Conservation (phyloP, 2,329 filamentous ascomycete genomes). For the Sclerotinia subarctica region DNA sequence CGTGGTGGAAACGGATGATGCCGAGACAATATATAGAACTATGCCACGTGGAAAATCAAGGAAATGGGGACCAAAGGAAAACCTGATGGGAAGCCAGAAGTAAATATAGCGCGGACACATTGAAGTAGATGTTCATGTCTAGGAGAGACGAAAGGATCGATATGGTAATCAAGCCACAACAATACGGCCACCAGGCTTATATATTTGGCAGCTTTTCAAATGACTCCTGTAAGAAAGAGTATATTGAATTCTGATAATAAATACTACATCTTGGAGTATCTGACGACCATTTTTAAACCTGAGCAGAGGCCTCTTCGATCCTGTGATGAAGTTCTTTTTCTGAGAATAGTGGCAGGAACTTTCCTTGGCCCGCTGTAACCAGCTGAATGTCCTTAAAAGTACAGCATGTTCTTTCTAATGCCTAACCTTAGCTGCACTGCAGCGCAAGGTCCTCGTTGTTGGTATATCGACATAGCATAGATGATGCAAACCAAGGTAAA, state of each 20-base stretch:
- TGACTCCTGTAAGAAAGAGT: not conserved
- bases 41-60: not conserved
- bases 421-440: not conserved
- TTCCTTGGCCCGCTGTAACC: slow-evolving; percentile 1
- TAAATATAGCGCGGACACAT: not conserved
- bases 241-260: not conserved
- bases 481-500: not conserved
- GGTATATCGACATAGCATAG: not conserved
- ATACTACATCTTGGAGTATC: not conserved
- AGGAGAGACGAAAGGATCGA: not conserved
- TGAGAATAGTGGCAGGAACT: not conserved
- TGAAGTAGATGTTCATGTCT: not conserved
- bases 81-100: not conserved
- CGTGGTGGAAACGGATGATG: no score
- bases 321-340: not conserved
- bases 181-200: not conserved
- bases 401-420: not conserved
- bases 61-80: not conserved
- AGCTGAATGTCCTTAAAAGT: not conserved
- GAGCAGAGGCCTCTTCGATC: not conserved
- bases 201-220: not conserved
- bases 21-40: no score
- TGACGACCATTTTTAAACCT: not conserved
- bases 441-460: not conserved
- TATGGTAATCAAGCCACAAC: not conserved